Percentiles rank a stretch among this genome's conserved stretches.
Conservation (phyloP, 2,329 filamentous ascomycete species). For the Scolecobasidium constrictum region DNA sequence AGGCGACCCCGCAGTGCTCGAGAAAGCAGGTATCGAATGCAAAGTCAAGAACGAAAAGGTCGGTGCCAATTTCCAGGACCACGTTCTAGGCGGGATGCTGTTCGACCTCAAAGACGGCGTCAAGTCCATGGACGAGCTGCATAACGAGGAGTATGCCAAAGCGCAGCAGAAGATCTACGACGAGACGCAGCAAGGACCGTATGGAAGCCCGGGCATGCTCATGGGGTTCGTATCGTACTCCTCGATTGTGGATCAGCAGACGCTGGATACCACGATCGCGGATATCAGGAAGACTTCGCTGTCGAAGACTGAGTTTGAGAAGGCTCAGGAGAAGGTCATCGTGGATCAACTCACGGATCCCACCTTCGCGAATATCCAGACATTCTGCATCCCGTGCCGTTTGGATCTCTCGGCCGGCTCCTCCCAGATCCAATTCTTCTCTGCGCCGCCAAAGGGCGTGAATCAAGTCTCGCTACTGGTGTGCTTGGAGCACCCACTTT, state of each 20-base stretch:
- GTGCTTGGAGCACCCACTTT: slow-evolving; percentile 21
- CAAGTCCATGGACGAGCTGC: slow-evolving; percentile 22
- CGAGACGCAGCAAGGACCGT: slow-evolving; percentile 21
- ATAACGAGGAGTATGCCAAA: slow-evolving; percentile 23
- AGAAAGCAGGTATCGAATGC: slow-evolving; percentile 6
- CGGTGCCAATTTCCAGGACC: slow-evolving; percentile 41
- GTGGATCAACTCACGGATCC: slow-evolving; percentile 17
- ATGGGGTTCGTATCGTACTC: slow-evolving; percentile 24
- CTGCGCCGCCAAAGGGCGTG: slow-evolving; percentile 16
- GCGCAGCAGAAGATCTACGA: slow-evolving; percentile 21
- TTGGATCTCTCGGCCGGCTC: slow-evolving; percentile 19
- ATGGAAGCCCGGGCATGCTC: slow-evolving; percentile 24
- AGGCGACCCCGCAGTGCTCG: slow-evolving; percentile 11
- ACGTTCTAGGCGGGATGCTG: slow-evolving; percentile 20
- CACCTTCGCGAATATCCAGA: slow-evolving; percentile 13
- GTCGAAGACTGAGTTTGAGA: slow-evolving; percentile 24
- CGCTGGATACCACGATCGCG: slow-evolving; percentile 18
- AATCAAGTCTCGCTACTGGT: slow-evolving; percentile 4
- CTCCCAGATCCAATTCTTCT: slow-evolving; percentile 21
- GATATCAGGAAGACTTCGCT: slow-evolving; percentile 22
- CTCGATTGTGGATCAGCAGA: slow-evolving; percentile 18
- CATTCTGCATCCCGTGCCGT: slow-evolving; percentile 19
- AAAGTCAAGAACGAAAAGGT: slow-evolving; percentile 3
- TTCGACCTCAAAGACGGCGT: slow-evolving; percentile 18
- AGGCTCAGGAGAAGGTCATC: slow-evolving; percentile 21